Base-by-base conservation (phyloP, 1,139 yeast species). In the Sugiyamaella sp. region DNA sequence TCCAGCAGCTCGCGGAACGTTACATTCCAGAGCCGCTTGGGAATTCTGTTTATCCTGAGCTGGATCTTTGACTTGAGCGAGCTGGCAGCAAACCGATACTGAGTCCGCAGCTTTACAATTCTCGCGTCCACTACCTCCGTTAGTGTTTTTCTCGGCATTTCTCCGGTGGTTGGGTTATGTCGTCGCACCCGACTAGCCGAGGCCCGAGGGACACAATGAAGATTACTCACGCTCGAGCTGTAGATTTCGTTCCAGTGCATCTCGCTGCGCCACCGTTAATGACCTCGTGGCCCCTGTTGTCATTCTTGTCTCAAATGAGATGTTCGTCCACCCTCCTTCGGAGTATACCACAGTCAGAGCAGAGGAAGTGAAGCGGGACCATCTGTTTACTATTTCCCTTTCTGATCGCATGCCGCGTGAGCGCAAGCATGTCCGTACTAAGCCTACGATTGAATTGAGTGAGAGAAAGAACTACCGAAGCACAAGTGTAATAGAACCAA, bases 1-100 rank as follows among this genome's bases (percentile, higher is more conserved):
- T 58, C 54, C 17, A 52, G 55, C 10, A 66, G 53, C 52, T 74
- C 71, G 6, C 66, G 61, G 22, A 75, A 59, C 49, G 74, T 74
- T 48, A 70, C 67, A 59, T 72, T 72, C 79, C 80, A 75, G 37
- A 74, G 66, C 48, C 70, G 66, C 44, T 76, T 67, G 2, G 77
- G 73, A 6, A 77, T 71, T 40, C 76, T 66, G 59, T 73, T 74
- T 6, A 73, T 58, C 51, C 80, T 61, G 60, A 69, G 69, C 27
- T 69, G 67, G 6, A 77, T 63, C 54, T 73, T 71, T 16, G 66
- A 57, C 19, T 68, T 67, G 12, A 75, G 61, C 19, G 74, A 74
- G 12, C 57, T 57, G 4, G 73, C 65, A 20, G 71, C 65, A 16
- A 65, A 63, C 24, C 67, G 67, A 32, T 70, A 66, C n/a, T 64